Evolutionary conservation across 108 stramenopile genomes (phyloP).

Genomic region (Cylindrotheca fusiformis): DNA sequence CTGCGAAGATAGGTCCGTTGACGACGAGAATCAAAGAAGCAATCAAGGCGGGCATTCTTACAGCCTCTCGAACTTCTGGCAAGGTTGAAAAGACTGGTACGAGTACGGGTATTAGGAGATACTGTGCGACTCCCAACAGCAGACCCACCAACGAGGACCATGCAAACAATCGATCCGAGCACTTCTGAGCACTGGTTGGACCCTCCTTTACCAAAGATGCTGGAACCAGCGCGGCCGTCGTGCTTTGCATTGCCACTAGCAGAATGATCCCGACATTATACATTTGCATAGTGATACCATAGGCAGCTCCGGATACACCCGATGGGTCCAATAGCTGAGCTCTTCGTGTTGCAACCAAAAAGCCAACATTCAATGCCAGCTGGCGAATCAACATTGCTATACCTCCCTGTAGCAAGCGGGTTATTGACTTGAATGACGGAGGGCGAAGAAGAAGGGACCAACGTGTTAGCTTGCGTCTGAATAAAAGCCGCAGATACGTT

Average conservation of each 20-base stretch:
- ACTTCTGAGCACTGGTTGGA: conserved; percentile 47
- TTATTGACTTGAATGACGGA: conserved; percentile 41
- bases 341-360: conserved; percentile 64
- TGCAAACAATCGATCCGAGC: conserved; percentile 69
- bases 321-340: conserved; percentile 74
- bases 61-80: conserved; percentile 68
- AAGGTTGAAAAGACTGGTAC: conserved; percentile 73
- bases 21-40: conserved; percentile 64
- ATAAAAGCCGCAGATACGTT: conserved; percentile 57
- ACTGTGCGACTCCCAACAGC: conserved; percentile 49
- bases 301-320: conserved; percentile 78
- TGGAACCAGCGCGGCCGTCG: conserved; percentile 72
- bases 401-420: conserved; percentile 68
- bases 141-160: conserved; percentile 66
- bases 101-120: conserved; percentile 45
- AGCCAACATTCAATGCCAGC: conserved; percentile 62
- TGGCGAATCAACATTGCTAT: conserved; percentile 69
- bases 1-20: conserved; percentile 74
- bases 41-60: conserved; percentile 58
- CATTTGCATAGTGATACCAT: conserved; percentile 82
- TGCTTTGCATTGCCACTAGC: conserved; percentile 65
- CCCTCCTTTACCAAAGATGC: conserved; percentile 43
- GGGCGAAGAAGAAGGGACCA: conserved; percentile 45
- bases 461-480: conserved; percentile 40
- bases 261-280: conserved; percentile 66